A percentile compares a stretch with the other conserved stretches of the same genome.
Evolutionary conservation across 23 red algal species (phyloP).

Genomic region (Gracilaria caudata): DNA sequence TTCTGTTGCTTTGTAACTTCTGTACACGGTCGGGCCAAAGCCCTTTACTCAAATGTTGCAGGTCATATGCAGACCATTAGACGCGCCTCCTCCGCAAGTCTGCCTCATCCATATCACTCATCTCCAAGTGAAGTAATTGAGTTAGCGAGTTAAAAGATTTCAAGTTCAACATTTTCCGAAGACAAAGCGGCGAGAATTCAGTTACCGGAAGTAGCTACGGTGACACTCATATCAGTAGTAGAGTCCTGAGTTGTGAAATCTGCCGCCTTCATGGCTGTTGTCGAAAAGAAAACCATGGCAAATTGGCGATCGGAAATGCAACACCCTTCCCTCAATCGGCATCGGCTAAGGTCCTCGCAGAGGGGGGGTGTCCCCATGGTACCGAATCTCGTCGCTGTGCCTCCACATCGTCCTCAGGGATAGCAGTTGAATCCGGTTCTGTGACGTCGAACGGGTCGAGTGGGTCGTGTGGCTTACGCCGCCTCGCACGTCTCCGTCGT

Average conservation of each 20-base stretch:
- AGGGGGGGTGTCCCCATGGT: conserved; percentile 24
- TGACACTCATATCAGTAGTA: too few relatives aligned
- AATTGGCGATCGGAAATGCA: too few relatives aligned
- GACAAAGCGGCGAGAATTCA: too few relatives aligned
- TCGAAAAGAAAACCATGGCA: background rate
- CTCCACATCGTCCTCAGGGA: conserved; percentile 5
- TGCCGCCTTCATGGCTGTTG: too few relatives aligned
- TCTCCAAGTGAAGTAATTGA: too few relatives aligned
- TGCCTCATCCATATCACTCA: too few relatives aligned
- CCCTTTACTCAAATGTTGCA: background rate
- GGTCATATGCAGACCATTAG: background rate
- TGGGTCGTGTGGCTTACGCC: background rate
- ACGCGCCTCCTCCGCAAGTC: too few relatives aligned
- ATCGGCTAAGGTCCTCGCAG: background rate
- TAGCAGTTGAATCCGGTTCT: conserved; percentile 7
- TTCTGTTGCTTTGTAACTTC: conserved; percentile 8
- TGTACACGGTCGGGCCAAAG: conserved; percentile 4
- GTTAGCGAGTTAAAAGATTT: background rate
- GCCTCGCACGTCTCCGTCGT: background rate
- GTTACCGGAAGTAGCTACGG: too few relatives aligned
- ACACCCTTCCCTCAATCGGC: background rate
- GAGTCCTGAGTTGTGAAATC: too few relatives aligned
- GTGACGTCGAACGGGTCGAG: conserved; percentile 15
- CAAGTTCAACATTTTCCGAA: too few relatives aligned
- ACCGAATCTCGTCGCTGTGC: conserved; percentile 26